A percentile compares a stretch with the other conserved stretches of the same genome.
phyloP scores from a whole-genome alignment of 441 rosid genomes.

The Brassica hybrid region DNA sequence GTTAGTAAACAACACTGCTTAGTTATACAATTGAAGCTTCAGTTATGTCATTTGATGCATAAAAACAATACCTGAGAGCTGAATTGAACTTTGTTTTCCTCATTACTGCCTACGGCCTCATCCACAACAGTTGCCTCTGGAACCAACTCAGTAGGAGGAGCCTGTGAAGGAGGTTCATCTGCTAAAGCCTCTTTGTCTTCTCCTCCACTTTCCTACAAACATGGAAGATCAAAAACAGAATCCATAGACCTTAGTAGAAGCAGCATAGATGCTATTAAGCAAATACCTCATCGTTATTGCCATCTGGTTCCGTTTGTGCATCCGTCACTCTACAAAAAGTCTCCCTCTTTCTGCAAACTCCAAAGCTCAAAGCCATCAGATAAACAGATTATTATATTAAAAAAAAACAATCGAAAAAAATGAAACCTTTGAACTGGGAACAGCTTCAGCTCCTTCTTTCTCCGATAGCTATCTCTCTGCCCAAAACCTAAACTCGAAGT shows the following conservation, averaged over 20 bases:
- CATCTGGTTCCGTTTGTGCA: constrained; percentile 75
- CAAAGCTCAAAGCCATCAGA: constrained; percentile 12
- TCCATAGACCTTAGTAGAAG: constrained; percentile 5
- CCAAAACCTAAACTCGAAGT: constrained; percentile 46
- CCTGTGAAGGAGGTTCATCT: constrained; percentile 45
- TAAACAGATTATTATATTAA: not conserved
- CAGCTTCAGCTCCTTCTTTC: constrained; percentile 42
- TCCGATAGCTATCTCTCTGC: constrained; percentile 31
- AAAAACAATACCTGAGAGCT: constrained; percentile 59
- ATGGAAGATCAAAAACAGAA: constrained; percentile 4
- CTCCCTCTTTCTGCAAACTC: constrained; percentile 56
- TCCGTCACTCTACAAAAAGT: constrained; percentile 64
- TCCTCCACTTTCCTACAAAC: constrained; percentile 51
- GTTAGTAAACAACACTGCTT: constrained; percentile 13
- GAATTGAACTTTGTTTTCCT: constrained; percentile 50
- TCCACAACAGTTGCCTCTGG: constrained; percentile 50
- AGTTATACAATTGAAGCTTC: not conserved
- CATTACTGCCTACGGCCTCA: constrained; percentile 44
- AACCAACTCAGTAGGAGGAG: constrained; percentile 51
- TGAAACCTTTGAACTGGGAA: constrained; percentile 52
- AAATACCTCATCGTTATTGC: constrained; percentile 72
- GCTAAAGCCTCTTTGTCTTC: constrained; percentile 54
- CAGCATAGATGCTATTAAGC: constrained; percentile 11
- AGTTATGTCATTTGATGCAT: not conserved
- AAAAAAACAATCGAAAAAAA: not conserved